Evolutionary conservation across 129 eudicot genomes (phyloP).

Genomic region (Flaveria robusta): DNA sequence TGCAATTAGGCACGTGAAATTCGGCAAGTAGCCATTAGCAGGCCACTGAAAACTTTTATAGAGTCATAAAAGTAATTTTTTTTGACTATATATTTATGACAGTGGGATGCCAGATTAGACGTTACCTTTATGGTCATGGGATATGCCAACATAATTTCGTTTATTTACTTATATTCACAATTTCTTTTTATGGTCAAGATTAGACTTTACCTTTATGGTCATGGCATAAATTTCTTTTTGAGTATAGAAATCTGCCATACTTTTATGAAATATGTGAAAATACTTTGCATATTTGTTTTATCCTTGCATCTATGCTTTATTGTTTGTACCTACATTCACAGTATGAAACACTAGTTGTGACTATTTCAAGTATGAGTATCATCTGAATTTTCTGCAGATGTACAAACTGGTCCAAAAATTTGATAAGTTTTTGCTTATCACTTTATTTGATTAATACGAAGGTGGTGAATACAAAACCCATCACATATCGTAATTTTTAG

Average conservation of each 20-base stretch:
- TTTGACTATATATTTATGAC: too few relatives aligned
- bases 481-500: not conserved
- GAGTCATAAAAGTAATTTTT: too few relatives aligned
- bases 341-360: not conserved
- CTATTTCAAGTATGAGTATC: not conserved
- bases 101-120: not conserved
- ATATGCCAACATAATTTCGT: not conserved
- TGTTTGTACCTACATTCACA: not conserved
- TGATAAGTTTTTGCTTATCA: not conserved
- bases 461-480: not conserved
- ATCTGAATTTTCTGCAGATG: not conserved
- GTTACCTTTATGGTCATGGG: not conserved
- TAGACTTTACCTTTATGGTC: too few relatives aligned
- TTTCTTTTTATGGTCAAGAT: too few relatives aligned
- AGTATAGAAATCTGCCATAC: not conserved
- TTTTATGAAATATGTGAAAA: not conserved
- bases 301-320: not conserved
- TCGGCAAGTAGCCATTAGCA: not conserved
- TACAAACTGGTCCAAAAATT: not conserved
- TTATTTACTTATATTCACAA: not conserved
- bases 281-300: too few relatives aligned
- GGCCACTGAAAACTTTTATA: not conserved
- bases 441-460: not conserved
- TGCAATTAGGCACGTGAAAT: not conserved
- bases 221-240: not conserved